Percentiles rank a stretch among this genome's conserved stretches.
phyloP scores from a whole-genome alignment of 2,329 filamentous ascomycete genomes.

The Xylariales sp. region DNA sequence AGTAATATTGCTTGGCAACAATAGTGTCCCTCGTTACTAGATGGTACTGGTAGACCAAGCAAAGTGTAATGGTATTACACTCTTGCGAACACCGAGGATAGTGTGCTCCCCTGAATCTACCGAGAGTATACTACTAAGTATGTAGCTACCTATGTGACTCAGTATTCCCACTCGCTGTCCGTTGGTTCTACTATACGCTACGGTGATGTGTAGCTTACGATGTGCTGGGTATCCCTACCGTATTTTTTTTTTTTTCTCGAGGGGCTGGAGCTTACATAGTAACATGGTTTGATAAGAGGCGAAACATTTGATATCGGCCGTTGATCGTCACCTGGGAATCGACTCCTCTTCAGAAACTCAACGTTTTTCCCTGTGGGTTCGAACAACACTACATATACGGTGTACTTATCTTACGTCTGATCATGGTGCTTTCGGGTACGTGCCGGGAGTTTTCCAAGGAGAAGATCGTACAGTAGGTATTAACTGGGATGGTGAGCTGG shows the following conservation, averaged over 20 bases:
- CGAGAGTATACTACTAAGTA: background rate
- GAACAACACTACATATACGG: background rate
- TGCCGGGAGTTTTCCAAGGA: constrained; percentile 12
- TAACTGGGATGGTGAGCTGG: background rate
- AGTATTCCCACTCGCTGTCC: constrained; percentile 12
- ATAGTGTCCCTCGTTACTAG: no score
- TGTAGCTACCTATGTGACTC: constrained; percentile 12
- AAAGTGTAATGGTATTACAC: background rate
- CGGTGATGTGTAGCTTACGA: background rate
- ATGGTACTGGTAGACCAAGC: background rate
- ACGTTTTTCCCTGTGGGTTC: background rate
- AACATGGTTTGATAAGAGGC: constrained; percentile 20
- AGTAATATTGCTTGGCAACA: constrained; percentile 1
- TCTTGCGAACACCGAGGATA: constrained; percentile 16
- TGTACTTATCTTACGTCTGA: constrained; percentile 6
- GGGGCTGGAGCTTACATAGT: constrained; percentile 4
- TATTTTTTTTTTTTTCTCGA: background rate
- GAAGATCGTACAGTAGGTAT: background rate
- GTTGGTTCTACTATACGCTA: background rate
- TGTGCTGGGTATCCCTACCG: background rate
- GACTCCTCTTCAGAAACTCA: background rate
- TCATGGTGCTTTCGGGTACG: constrained; percentile 4
- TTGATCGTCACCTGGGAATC: constrained; percentile 12
- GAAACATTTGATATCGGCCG: constrained; percentile 31
- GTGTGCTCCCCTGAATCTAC: constrained; percentile 19